phyloP scores from a whole-genome alignment of 257 asterid genomes.

The Fraxinus quadrangulata region DNA sequence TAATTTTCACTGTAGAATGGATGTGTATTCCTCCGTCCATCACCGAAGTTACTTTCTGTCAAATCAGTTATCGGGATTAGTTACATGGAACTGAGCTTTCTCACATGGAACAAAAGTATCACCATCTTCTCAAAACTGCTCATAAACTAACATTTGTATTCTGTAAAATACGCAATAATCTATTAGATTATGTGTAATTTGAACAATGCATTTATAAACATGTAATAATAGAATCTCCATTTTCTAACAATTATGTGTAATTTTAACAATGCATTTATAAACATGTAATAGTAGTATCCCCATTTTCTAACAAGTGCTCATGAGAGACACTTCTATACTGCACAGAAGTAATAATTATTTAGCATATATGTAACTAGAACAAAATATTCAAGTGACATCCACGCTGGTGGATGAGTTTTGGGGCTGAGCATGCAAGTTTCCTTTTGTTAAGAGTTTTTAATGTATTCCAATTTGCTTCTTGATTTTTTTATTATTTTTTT shows the following conservation, averaged over 20 bases:
- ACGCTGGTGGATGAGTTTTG: not conserved
- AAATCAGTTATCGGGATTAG: not conserved
- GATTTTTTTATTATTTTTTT: not conserved
- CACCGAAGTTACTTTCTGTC: not conserved
- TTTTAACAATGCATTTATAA: not conserved
- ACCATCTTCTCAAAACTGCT: not conserved
- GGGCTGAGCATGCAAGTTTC: not conserved
- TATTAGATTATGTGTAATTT: too few species aligned
- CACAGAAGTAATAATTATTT: not conserved
- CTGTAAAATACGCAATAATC: too few species aligned
- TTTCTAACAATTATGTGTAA: too few species aligned
- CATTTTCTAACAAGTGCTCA: not conserved
- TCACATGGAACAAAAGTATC: slow-evolving; percentile 10
- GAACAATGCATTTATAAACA: too few species aligned
- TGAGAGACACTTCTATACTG: not conserved
- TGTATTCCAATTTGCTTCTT: not conserved
- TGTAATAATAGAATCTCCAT: too few species aligned
- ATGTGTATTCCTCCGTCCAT: not conserved
- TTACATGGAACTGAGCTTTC: not conserved
- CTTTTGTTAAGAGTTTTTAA: not conserved
- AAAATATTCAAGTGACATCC: not conserved
- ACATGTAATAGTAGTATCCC: not conserved
- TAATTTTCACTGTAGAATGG: not conserved
- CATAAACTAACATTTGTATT: not conserved
- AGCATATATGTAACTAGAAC: not conserved